Percentiles rank a stretch among this genome's conserved stretches.
These are phyloP conservation scores for Penicillium sp. DNA, from an alignment of 2,329 filamentous ascomycete genomes.

Conservation along the genomic window DNA sequence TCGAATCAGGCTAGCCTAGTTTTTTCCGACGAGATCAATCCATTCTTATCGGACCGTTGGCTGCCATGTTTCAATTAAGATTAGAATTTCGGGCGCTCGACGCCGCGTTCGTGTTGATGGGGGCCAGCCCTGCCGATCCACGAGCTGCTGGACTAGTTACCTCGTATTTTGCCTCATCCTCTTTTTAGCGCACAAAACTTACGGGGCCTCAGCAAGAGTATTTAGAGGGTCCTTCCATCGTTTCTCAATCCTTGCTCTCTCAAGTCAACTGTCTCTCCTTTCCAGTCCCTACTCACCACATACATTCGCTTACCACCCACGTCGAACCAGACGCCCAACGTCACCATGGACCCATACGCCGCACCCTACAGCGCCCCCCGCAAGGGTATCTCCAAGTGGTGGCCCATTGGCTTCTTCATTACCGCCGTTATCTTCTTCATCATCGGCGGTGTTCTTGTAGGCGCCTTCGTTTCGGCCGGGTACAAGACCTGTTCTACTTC, in stretches of 20 bases:
- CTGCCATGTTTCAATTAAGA: neutral
- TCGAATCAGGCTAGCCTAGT: too few relatives aligned
- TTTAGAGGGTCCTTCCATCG: neutral
- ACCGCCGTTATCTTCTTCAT: neutral
- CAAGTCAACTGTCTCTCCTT: neutral
- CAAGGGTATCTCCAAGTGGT: neutral
- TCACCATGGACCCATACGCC: neutral
- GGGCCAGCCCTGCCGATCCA: neutral
- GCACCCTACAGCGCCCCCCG: neutral
- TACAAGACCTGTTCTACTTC: neutral
- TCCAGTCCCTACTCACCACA: neutral
- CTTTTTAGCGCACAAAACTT: neutral
- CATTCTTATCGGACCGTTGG: neutral
- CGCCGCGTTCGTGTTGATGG: neutral
- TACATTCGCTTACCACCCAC: neutral
- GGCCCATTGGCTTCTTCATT: neutral
- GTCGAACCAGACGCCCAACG: neutral
- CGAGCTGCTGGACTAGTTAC: neutral
- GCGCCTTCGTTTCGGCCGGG: neutral
- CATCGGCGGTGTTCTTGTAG: neutral
- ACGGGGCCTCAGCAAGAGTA: neutral
- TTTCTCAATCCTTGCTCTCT: neutral
- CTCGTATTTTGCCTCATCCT: neutral
- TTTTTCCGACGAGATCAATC: neutral
- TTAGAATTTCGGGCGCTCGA: neutral